Evolutionary conservation across 78 protist genomes (phyloP).

Genomic region (Dictyostelium discoideum): DNA sequence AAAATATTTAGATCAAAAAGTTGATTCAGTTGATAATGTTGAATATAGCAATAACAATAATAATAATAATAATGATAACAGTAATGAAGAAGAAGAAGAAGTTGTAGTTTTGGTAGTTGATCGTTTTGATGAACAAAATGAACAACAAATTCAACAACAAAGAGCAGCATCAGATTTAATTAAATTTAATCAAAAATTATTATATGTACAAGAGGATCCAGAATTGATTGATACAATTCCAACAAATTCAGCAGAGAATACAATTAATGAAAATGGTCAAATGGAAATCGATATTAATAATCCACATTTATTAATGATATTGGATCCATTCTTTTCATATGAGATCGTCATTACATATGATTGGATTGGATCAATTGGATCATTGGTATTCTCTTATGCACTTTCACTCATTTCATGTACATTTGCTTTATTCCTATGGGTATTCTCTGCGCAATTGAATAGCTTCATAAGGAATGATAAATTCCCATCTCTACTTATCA

Average conservation of each 20-base stretch:
- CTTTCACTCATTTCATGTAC: constrained; percentile 32
- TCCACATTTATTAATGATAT: constrained; percentile 44
- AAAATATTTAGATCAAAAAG: not conserved
- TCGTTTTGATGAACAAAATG: not conserved
- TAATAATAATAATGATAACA: not conserved
- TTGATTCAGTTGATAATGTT: not conserved
- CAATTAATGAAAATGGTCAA: not conserved
- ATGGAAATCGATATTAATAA: constrained; percentile 9
- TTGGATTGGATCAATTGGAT: constrained; percentile 32
- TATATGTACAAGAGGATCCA: constrained; percentile 8
- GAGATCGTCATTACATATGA: constrained; percentile 31
- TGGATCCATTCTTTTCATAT: constrained; percentile 60
- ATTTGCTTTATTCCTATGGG: constrained; percentile 52
- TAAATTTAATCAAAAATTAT: not conserved
- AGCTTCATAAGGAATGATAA: constrained; percentile 37
- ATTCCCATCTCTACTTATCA: constrained; percentile 37
- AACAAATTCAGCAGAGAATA: not conserved
- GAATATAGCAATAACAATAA: not conserved
- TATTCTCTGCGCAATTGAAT: constrained; percentile 51
- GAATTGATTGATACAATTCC: not conserved
- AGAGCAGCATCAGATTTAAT: not conserved
- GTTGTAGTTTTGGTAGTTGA: not conserved
- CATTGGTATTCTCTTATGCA: constrained; percentile 30
- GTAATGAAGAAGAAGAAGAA: not conserved
- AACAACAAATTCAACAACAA: not conserved